Conservation (phyloP, 306 rosid genomes). For the Cyamopsis tetragonoloba region DNA sequence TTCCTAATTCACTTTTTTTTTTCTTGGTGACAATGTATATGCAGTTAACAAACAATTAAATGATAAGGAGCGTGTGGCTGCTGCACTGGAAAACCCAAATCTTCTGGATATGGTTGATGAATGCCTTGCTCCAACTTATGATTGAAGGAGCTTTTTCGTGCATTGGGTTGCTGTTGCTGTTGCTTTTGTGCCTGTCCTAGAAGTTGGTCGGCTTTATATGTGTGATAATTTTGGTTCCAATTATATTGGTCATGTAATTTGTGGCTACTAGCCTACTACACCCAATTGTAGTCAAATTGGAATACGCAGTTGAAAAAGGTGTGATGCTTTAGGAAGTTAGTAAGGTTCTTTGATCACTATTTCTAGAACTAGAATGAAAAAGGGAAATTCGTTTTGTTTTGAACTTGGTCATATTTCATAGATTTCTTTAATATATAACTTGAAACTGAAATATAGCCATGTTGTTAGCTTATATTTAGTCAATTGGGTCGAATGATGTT, state of each 20-base stretch:
- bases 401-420: slow-evolving; percentile 14
- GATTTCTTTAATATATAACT: too few species aligned
- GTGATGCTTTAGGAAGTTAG: neutral
- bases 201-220: neutral
- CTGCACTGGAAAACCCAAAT: slow-evolving; percentile 89
- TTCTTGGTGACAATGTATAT: too few species aligned
- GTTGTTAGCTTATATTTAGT: too few species aligned
- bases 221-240: neutral
- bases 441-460: too few species aligned
- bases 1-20: too few species aligned
- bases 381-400: neutral
- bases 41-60: slow-evolving; percentile 94
- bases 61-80: slow-evolving; percentile 92
- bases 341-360: slow-evolving; percentile 9
- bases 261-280: neutral
- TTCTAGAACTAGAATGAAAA: neutral
- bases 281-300: neutral
- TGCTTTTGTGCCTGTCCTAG: neutral
- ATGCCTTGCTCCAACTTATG: slow-evolving; percentile 79
- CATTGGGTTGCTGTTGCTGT: too few species aligned
- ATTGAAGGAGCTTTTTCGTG: slow-evolving; percentile 30
- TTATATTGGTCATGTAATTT: slow-evolving; percentile 13
- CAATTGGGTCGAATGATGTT: too few species aligned
- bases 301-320: slow-evolving; percentile 6
- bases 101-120: slow-evolving; percentile 87